A percentile compares a stretch with the other conserved stretches of the same genome.
These are phyloP conservation scores for Polygonum aviculare DNA, from an alignment of 148 eudicot species.

Conservation along the genomic window DNA sequence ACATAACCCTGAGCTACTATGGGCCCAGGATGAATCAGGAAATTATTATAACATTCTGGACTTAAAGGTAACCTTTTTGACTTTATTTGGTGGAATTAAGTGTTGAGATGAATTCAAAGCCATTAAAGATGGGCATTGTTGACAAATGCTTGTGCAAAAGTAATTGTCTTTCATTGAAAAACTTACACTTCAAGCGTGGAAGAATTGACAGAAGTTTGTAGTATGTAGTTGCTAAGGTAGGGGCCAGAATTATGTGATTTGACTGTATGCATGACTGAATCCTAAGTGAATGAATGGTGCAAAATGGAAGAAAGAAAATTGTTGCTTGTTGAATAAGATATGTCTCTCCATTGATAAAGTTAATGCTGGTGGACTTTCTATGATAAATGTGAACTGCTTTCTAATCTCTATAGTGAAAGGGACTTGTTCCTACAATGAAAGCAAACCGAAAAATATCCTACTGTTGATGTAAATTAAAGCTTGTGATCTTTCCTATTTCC, in stretches of 20 bases:
- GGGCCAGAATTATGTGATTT: neutral
- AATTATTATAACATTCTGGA: constrained; percentile 63
- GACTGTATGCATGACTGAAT: neutral
- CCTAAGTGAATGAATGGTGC: neutral
- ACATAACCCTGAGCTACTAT: constrained; percentile 63
- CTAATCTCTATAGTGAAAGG: neutral
- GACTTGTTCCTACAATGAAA: neutral
- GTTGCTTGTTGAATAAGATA: neutral
- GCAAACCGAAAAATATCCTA: neutral
- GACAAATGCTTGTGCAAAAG: neutral
- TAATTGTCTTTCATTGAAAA: neutral
- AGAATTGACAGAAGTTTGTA: neutral
- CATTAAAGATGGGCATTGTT: neutral
- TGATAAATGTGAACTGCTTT: neutral
- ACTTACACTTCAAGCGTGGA: neutral
- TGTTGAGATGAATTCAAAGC: neutral
- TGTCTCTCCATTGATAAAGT: neutral
- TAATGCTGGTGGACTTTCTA: neutral
- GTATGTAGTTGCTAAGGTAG: neutral
- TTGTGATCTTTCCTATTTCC: neutral
- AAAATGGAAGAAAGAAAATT: neutral
- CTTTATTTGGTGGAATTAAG: neutral
- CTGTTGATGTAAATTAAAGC: neutral
- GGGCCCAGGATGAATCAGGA: constrained; percentile 64
- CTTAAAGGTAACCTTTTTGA: constrained; percentile 42